Percentiles rank a stretch among this genome's conserved stretches.
Conservation (phyloP, 768 basidiomycete species). For the Boletus reticuloceps region DNA sequence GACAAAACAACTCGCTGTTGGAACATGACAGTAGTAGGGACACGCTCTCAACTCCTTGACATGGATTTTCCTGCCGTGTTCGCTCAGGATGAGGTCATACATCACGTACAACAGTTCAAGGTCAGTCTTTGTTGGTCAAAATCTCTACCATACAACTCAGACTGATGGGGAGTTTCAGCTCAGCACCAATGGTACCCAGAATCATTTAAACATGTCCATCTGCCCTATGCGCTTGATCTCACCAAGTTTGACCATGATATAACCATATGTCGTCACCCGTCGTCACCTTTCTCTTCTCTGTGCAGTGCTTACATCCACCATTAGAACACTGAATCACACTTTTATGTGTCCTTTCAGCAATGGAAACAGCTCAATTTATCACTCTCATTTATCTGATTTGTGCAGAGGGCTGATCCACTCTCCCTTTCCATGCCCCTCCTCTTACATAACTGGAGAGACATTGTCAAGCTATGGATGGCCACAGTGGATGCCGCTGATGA, state of each 20-base stretch:
- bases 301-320: background rate
- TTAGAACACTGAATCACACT: slow-evolving; percentile 78
- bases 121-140: slow-evolving; percentile 23
- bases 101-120: slow-evolving; percentile 52
- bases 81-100: slow-evolving; percentile 25
- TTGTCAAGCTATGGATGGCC: slow-evolving; percentile 62
- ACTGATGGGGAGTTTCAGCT: background rate
- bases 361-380: slow-evolving; percentile 82
- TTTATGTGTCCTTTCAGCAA: slow-evolving; percentile 67
- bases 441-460: slow-evolving; percentile 73
- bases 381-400: slow-evolving; percentile 69
- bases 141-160: background rate
- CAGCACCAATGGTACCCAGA: slow-evolving; percentile 75
- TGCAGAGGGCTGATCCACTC: slow-evolving; percentile 54
- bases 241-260: slow-evolving; percentile 60
- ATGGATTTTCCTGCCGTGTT: slow-evolving; percentile 8
- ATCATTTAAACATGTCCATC: slow-evolving; percentile 65
- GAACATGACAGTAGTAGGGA: too few species aligned
- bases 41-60: too few species aligned
- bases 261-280: slow-evolving; percentile 33
- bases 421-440: slow-evolving; percentile 78
- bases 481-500: slow-evolving; percentile 61
- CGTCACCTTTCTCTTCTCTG: background rate
- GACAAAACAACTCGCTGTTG: too few species aligned
- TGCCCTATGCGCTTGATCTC: slow-evolving; percentile 61